Conservation (phyloP, 768 basidiomycete genomes). For the Glaciozyma antarctica region DNA sequence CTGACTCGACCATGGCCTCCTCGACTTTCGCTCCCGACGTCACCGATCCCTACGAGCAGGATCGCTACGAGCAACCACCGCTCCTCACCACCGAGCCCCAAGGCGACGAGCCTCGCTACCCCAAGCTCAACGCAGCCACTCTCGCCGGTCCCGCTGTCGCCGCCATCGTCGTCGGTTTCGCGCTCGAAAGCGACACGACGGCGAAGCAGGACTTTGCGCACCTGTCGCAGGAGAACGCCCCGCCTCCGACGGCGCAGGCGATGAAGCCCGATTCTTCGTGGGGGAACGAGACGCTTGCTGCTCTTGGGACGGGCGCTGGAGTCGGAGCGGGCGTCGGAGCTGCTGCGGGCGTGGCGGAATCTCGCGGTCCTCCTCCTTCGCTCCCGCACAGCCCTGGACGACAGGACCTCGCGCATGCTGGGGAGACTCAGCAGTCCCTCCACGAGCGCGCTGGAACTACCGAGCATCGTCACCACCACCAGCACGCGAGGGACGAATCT, state of each 20-base stretch:
- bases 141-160: not conserved
- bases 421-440: no score
- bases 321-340: not conserved
- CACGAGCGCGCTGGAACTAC: no score
- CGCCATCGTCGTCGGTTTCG: not conserved
- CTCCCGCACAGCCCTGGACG: not conserved
- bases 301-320: not conserved
- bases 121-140: not conserved
- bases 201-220: constrained; percentile 2
- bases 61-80: not conserved
- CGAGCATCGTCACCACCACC: not conserved
- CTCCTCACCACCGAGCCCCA: not conserved
- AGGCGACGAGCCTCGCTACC: not conserved
- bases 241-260: not conserved
- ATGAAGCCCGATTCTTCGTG: not conserved
- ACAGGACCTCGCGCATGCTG: not conserved
- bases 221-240: not conserved
- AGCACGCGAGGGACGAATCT: not conserved
- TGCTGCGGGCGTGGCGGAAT: not conserved
- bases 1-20: not conserved
- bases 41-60: not conserved
- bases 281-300: not conserved
- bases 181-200: not conserved
- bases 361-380: not conserved
- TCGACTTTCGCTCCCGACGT: not conserved